Conservation (phyloP, 441 rosid species). For the Erodium moschatum region DNA sequence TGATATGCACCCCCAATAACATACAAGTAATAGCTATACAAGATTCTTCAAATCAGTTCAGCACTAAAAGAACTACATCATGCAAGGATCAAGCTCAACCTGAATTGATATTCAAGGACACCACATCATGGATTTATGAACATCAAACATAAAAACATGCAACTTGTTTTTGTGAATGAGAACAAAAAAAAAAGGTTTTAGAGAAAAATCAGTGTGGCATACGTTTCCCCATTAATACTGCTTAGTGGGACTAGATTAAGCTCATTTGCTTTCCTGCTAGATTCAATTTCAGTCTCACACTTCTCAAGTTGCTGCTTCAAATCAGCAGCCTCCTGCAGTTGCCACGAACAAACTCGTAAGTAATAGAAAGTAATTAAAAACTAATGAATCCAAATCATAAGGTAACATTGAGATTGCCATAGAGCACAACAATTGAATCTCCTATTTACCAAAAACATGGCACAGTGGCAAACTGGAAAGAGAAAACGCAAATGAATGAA, state of each 20-base stretch:
- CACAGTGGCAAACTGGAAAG: background rate
- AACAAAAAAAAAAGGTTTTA: background rate
- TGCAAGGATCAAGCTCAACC: background rate
- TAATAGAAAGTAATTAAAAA: slow-evolving; percentile 9
- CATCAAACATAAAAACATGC: background rate
- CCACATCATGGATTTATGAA: background rate
- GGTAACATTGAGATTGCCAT: background rate
- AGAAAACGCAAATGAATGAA: background rate
- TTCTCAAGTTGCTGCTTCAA: slow-evolving; percentile 59
- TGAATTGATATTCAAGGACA: background rate
- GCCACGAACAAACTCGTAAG: slow-evolving; percentile 18
- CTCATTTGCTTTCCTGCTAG: slow-evolving; percentile 61
- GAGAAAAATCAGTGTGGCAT: slow-evolving; percentile 4
- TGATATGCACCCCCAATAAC: background rate
- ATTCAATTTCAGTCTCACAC: slow-evolving; percentile 77
- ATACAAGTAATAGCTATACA: background rate
- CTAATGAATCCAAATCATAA: slow-evolving; percentile 1
- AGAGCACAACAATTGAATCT: background rate
- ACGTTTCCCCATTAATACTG: slow-evolving; percentile 49
- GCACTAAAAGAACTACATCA: background rate
- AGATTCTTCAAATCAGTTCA: background rate
- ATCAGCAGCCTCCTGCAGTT: slow-evolving; percentile 53
- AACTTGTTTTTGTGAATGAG: background rate
- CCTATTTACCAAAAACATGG: background rate
- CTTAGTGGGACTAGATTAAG: slow-evolving; percentile 57